Evolutionary conservation across 2,329 filamentous ascomycete species (phyloP), one percentile per base, ranked within the genome.

Genomic region (Thielaviopsis euricoi): DNA sequence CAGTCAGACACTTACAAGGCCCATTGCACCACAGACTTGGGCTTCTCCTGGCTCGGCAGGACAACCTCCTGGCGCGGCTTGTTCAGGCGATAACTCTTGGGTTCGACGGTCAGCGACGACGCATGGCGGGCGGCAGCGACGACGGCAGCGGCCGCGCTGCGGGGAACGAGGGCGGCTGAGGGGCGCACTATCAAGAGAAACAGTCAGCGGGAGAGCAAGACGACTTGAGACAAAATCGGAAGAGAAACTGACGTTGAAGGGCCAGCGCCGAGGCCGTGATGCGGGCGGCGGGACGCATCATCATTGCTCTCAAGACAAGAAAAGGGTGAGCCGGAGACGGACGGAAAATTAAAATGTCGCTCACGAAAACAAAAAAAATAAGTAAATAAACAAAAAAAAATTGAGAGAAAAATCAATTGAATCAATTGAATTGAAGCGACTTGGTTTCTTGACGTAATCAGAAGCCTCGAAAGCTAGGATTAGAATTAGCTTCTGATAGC

Each of bases 21-120:
- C 71, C 89, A 91, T 82, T 94, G 86, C 66, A 91, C 76, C 60
- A 81, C 81, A 65, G 86, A 83, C 76, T 91, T 88, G 71, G 85
- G 87, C 63, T 77, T 77, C 71, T 89, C 84, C 73, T 94, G 83
- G 70, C 85, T 90, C 63, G 85, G 75, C 61, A 93, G 76, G 62
- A 81, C 83, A 59, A 93, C 86, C 73, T 91, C 85, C 73, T 77
- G 69, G 67, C 82, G 64, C 72, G 78, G 69, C 68, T 57, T 58
- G 46, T 53, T 53, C 6, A 65, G 67, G 68, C 58, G 58, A 21
- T 60, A 60, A 49, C 80, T 73, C 60, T 76, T 74, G 60, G 74
- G 74, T 67, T 80, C 74, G 65, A 78, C 73, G 61, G 77, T 71
- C 58, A 79, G 66, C 62, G 76, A 73, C 56, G 76, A 77, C 62